A percentile compares a stretch with the other conserved stretches of the same genome.
Evolutionary conservation across 106 monocot species (phyloP).

Genomic region (Dendrobium nobile): DNA sequence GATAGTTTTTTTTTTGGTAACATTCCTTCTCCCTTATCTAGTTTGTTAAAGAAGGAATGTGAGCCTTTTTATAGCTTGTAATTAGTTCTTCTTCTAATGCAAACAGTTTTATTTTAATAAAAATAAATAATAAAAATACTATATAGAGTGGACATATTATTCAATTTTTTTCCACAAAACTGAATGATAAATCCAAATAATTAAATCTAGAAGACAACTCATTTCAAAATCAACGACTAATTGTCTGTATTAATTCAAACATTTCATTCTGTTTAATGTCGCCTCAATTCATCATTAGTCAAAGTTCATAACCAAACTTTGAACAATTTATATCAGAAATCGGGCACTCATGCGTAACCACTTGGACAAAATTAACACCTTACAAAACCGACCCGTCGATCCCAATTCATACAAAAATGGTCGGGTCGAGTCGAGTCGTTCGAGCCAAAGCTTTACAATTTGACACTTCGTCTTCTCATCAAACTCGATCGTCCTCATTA

Average conservation of each 20-base stretch:
- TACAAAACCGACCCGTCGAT: not conserved
- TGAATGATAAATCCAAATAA: not conserved
- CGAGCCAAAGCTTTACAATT: not conserved
- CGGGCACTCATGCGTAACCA: not conserved
- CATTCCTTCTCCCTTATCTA: too few relatives aligned
- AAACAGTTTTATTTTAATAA: too few relatives aligned
- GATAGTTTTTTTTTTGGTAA: too few relatives aligned
- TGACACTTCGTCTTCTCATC: too few relatives aligned
- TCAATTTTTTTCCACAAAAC: not conserved
- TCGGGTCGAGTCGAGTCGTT: not conserved
- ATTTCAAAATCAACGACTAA: not conserved
- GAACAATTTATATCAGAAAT: not conserved
- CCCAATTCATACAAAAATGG: not conserved
- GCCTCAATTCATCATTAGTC: not conserved
- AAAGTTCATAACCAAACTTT: not conserved
- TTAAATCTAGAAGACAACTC: not conserved
- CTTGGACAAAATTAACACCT: not conserved
- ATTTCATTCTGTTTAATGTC: not conserved
- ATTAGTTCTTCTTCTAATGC: too few relatives aligned
- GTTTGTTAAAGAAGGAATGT: too few relatives aligned
- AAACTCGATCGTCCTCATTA: not conserved
- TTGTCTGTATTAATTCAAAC: not conserved
- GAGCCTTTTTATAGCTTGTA: too few relatives aligned
- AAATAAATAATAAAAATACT: too few relatives aligned
- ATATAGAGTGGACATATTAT: too few relatives aligned